Conservation (phyloP, 495 filamentous ascomycete genomes). For the Mycothermus thermophilus region DNA sequence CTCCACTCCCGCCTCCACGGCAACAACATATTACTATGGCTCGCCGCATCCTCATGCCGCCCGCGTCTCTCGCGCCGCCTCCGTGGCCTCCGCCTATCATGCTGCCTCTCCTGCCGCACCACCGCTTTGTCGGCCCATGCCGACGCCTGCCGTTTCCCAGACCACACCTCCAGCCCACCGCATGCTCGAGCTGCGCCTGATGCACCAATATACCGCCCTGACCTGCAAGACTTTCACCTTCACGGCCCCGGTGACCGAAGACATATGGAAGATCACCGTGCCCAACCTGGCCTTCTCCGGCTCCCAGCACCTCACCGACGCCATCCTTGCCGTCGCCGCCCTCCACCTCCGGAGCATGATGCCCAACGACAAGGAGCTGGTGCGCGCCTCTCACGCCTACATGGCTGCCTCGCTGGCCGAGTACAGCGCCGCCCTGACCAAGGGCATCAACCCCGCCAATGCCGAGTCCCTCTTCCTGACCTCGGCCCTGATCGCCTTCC, state of each 20-base stretch:
- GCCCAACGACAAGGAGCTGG: conserved; percentile 37
- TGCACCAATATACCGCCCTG: conserved; percentile 41
- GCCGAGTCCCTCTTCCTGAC: conserved; percentile 44
- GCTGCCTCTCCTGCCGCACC: conserved; percentile 5
- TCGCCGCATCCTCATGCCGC: conserved; percentile 14
- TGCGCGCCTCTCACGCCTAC: conserved; percentile 42
- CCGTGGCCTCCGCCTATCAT: conserved; percentile 6
- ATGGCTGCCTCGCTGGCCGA: conserved; percentile 43
- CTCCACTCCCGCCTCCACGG: conserved; percentile 15
- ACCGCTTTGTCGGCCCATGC: conserved; percentile 25
- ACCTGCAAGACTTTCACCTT: conserved; percentile 40
- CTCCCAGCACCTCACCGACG: conserved; percentile 38
- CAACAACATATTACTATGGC: conserved; percentile 19
- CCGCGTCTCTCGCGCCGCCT: conserved; percentile 10
- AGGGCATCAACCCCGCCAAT: conserved; percentile 36
- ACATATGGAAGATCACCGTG: conserved; percentile 41
- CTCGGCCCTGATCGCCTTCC: conserved; percentile 41
- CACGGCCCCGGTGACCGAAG: conserved; percentile 31
- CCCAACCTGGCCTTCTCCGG: conserved; percentile 40
- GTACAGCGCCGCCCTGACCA: conserved; percentile 35
- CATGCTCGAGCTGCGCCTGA: conserved; percentile 37
- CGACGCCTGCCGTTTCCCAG: conserved; percentile 21
- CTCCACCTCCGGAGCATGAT: conserved; percentile 36
- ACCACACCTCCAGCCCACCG: conserved; percentile 28
- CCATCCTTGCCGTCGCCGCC: conserved; percentile 42